Base-by-base conservation (phyloP, 2,329 filamentous ascomycete genomes). In the Hypomyces perniciosus region DNA sequence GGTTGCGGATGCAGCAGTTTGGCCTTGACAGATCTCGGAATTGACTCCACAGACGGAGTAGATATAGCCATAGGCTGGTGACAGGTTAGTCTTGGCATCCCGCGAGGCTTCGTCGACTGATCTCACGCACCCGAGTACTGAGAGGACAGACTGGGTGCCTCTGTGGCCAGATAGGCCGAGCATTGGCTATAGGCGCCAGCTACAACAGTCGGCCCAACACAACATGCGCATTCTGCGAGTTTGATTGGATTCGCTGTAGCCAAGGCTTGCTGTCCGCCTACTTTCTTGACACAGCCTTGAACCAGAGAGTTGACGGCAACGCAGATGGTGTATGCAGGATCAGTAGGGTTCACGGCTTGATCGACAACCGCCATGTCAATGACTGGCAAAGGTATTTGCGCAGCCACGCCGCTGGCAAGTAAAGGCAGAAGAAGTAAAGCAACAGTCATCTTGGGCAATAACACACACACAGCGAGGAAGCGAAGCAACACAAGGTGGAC, bases 171-270 rank as follows among this genome's bases (percentile, higher is more conserved):
- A 48, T 66, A 67, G 35, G 44, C 50, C 26, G 65, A 61, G 56
- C 65, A 68, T 45, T 46, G 57, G 4, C 61, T 62, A 54, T 62
- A 68, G 27, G 57, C 48, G 8, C 54, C 50, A 46, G 62, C 59
- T n/a, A 65, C 48, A 44, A 55, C 48, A 1, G 48, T 54, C 5
- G 49, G 26, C 12, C 54, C 53, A 37, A 53, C 43, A 38, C 65
- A 68, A 52, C 65, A 68, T 7, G 59, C 65, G 52, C 65, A 68
- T 10, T 47, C 48, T 13, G 62, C 13, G 8, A 68, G 46, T 4
- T 44, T 59, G 4, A 50, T 13, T 6, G 59, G 50, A 42, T 59
- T 56, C 13, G 62, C 63, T 12, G 58, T 62, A 13, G 46, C 37
- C 28, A 63, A 44, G 34, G 52, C 62, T 6, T 56, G 45, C 5